Evolutionary conservation across 176 grass and related monocot species (phyloP).

Genomic region (Musa acuminata): DNA sequence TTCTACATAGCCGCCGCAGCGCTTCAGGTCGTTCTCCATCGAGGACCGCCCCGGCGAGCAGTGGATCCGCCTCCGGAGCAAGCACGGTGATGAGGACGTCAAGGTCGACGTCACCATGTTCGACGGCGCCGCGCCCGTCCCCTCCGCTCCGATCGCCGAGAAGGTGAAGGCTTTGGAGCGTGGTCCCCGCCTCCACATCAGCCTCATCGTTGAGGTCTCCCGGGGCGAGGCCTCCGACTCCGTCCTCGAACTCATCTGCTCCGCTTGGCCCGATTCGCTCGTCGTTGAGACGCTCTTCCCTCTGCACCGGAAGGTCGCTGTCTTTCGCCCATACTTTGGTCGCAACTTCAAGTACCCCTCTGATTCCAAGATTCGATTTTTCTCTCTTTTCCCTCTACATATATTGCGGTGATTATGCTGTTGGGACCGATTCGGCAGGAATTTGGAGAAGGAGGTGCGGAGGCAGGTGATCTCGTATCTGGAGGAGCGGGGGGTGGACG

Average conservation of each 20-base stretch:
- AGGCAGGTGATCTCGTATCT: conserved; percentile 46
- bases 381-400: conserved; percentile 5
- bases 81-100: conserved; percentile 32
- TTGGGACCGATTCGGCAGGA: conserved; percentile 23
- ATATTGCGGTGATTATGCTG: not conserved
- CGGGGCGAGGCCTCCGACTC: conserved; percentile 18
- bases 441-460: conserved; percentile 34
- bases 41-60: conserved; percentile 72
- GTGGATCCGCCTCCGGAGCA: conserved; percentile 73
- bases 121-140: conserved; percentile 48
- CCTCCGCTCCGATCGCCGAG: conserved; percentile 33
- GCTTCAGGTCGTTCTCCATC: conserved; percentile 61
- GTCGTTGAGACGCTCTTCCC: conserved; percentile 53
- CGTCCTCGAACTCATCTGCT: conserved; percentile 67
- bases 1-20: conserved; percentile 28
- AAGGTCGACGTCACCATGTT: conserved; percentile 92
- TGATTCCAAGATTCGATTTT: not conserved
- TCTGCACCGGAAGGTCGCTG: conserved; percentile 14
- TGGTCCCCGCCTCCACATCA: conserved; percentile 64
- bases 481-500: conserved; percentile 57
- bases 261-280: conserved; percentile 71
- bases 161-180: conserved; percentile 53
- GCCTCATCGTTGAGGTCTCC: conserved; percentile 73
- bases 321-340: conserved; percentile 19
- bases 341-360: conserved; percentile 43